These are phyloP conservation scores for Salix purpurea DNA, from an alignment of 345 rosid species.

Conservation along the genomic window DNA sequence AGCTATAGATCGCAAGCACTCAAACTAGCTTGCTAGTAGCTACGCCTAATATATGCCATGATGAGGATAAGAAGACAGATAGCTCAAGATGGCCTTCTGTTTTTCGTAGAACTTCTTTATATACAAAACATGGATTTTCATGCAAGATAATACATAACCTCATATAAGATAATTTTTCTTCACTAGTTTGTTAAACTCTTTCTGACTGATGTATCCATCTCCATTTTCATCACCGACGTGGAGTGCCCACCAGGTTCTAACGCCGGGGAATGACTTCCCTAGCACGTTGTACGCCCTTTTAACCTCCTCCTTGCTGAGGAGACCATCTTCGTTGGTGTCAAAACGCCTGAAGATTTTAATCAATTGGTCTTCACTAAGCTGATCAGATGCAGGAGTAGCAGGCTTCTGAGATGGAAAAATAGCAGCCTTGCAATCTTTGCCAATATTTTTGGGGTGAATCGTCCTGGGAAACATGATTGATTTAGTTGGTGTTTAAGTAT, in stretches of 20 bases:
- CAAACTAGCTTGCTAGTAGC: too few relatives aligned
- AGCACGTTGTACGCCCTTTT: not conserved
- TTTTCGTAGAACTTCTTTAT: too few relatives aligned
- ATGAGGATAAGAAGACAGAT: too few relatives aligned
- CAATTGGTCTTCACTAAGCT: not conserved
- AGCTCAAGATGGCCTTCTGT: too few relatives aligned
- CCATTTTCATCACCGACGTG: constrained; percentile 9
- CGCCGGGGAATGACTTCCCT: not conserved
- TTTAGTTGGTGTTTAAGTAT: too few relatives aligned
- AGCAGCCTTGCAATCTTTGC: too few relatives aligned
- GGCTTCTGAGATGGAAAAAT: not conserved
- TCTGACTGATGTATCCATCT: constrained; percentile 14
- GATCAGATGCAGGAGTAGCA: too few relatives aligned
- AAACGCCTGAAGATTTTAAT: not conserved
- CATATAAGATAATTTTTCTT: not conserved
- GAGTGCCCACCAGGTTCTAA: constrained; percentile 5
- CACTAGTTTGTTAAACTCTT: constrained; percentile 4
- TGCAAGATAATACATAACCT: not conserved
- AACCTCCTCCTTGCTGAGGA: constrained; percentile 13
- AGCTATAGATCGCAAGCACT: too few relatives aligned
- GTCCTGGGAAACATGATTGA: too few relatives aligned
- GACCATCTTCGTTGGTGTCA: constrained; percentile 12
- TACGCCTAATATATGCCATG: too few relatives aligned
- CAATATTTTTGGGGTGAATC: too few relatives aligned
- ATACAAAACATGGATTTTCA: too few relatives aligned